phyloP scores from a whole-genome alignment of 495 filamentous ascomycete genomes.

The Penicillium pancosmium region DNA sequence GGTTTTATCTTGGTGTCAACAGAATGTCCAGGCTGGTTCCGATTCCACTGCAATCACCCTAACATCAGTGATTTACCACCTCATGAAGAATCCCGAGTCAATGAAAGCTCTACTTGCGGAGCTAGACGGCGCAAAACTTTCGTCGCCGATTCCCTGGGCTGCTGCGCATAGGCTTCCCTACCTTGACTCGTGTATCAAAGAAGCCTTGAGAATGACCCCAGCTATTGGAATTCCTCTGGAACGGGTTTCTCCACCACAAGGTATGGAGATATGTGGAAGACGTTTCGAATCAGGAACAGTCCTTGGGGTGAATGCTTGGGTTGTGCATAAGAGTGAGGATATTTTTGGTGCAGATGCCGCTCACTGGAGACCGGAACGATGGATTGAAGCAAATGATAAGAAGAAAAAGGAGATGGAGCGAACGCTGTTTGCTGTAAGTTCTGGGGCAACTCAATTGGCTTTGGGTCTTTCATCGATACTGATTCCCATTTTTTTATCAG shows the following conservation, averaged over 20 bases:
- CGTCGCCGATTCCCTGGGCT: slow-evolving; percentile 27
- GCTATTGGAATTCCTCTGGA: slow-evolving; percentile 39
- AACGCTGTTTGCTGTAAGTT: slow-evolving; percentile 25
- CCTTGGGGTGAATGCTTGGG: slow-evolving; percentile 15
- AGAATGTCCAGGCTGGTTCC: slow-evolving; percentile 47
- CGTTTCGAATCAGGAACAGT: slow-evolving; percentile 16
- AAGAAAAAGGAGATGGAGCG: slow-evolving; percentile 18
- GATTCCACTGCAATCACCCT: slow-evolving; percentile 48
- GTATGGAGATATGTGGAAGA: slow-evolving; percentile 25
- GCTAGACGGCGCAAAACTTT: slow-evolving; percentile 10
- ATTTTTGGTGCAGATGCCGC: slow-evolving; percentile 28
- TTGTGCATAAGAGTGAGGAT: slow-evolving; percentile 11
- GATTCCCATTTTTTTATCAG: slow-evolving; percentile 7
- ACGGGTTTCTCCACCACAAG: slow-evolving; percentile 36
- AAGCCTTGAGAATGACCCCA: slow-evolving; percentile 56
- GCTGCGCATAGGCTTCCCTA: slow-evolving; percentile 33
- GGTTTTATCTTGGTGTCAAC: slow-evolving; percentile 18
- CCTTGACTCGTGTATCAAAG: slow-evolving; percentile 55
- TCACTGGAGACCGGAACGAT: slow-evolving; percentile 26
- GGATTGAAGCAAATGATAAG: slow-evolving; percentile 16
- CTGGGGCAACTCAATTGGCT: not conserved
- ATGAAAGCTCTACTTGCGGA: slow-evolving; percentile 23
- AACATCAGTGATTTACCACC: slow-evolving; percentile 35
- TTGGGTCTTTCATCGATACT: too few relatives aligned
- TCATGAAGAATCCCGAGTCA: slow-evolving; percentile 34